phyloP scores from a whole-genome alignment of 768 basidiomycete genomes.

The Termitomyces sp. region DNA sequence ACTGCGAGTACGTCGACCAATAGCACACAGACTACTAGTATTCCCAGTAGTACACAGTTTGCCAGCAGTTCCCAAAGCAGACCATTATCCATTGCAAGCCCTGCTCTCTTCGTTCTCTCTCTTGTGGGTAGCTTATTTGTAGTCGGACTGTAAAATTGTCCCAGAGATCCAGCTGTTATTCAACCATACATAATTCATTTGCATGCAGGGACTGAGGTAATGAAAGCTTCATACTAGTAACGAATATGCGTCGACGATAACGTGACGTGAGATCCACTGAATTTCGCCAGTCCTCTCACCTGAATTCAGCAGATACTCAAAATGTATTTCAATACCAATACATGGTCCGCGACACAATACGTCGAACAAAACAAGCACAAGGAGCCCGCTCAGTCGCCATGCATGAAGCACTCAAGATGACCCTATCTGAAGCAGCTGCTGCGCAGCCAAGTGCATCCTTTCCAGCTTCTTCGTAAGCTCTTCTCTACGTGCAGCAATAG shows the following conservation, averaged over 20 bases:
- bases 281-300: no score
- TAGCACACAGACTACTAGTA: neutral
- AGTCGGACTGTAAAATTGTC: neutral
- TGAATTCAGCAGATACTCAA: no score
- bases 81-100: neutral
- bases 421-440: conserved; percentile 18
- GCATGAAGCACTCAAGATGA: neutral
- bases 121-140: neutral
- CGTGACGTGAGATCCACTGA: no score
- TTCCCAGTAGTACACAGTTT: neutral
- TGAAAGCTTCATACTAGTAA: no score
- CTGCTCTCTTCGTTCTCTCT: neutral
- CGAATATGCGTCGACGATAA: no score
- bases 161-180: neutral
- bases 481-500: conserved; percentile 4
- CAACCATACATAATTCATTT: neutral
- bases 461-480: conserved; percentile 11
- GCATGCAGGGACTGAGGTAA: neutral
- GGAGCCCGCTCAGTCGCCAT: neutral
- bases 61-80: neutral
- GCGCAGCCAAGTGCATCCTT: conserved; percentile 8
- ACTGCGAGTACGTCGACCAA: neutral
- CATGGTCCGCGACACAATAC: no score
- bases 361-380: neutral
- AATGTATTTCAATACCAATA: no score